Base-by-base conservation (phyloP, 2,329 filamentous ascomycete genomes). In the Phaeosphaeriaceae sp. region DNA sequence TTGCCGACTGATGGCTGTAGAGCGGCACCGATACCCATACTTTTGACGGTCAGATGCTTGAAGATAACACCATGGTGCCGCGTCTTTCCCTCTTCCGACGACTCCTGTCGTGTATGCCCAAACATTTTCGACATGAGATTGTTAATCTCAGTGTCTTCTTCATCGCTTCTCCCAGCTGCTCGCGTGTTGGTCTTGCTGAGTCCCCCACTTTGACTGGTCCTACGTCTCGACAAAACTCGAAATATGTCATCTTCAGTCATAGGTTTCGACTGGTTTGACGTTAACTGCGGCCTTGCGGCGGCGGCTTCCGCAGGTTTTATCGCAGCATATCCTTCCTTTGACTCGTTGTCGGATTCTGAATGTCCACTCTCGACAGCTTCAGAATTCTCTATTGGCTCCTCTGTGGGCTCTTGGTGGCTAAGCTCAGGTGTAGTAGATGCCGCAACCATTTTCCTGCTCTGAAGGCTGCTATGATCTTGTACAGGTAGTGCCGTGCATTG, bases 51-150 rank as follows among this genome's bases (percentile, higher is more conserved):
- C 38, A 89, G 75, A 46, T 85, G 77, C 55, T 82, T 77, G 83
- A 85, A 89, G 1, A 86, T 83, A 0, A 89, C 78, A 18, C 87
- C 87, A 3, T 88, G 78, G 64, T 90, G 87, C 17, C 87, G 77
- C 0, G 85, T 87, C 65, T 88, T 84, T 59, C 88, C 87, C 53
- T 88, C 86, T 52, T 89, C 83, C 1, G 85, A 87, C n/a, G 83
- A 76, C 36, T 81, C 79, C 57, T 87, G 85, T 5, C 87, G 79
- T 16, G 82, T 81, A 28, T 78, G 75, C 5, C 87, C 87, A 61
- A 90, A 90, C 81, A 90, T 88, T 3, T 83, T 83, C 0, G 86
- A 88, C 77, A 90, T 84, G 32, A 89, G 72, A 9, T 77, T 76
- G 42, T 86, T 78, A 26, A 87, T 81, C 60, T 85, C 83, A n/a